Percentiles rank a stretch among this genome's conserved stretches.
Evolutionary conservation across 805 yeast genomes (phyloP).

Genomic region (Myxozyma kluyveri): DNA sequence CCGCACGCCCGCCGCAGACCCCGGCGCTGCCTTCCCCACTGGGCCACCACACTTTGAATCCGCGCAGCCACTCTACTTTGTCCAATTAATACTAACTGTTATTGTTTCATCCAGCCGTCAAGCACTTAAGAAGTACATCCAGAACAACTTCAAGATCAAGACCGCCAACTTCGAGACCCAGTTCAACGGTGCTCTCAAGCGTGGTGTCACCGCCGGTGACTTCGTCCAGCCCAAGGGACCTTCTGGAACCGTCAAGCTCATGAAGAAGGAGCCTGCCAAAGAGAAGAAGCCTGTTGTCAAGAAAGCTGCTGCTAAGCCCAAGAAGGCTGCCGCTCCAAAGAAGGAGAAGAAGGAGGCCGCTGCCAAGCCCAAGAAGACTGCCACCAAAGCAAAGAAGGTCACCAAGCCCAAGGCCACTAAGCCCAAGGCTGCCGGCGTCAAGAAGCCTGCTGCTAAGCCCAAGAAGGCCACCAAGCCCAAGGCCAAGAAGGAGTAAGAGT

Average conservation of each 20-base stretch:
- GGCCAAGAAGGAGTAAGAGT: too few species aligned
- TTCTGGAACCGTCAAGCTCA: slow-evolving; percentile 76
- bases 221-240: slow-evolving; percentile 87
- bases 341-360: slow-evolving; percentile 23
- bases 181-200: slow-evolving; percentile 73
- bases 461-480: slow-evolving; percentile 24
- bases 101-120: slow-evolving; percentile 63
- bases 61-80: slow-evolving; percentile 16
- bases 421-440: slow-evolving; percentile 21
- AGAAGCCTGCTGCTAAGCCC: slow-evolving; percentile 27
- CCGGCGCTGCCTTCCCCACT: neutral
- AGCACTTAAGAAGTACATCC: slow-evolving; percentile 80
- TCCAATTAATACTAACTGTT: neutral
- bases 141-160: slow-evolving; percentile 56
- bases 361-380: slow-evolving; percentile 21
- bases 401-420: slow-evolving; percentile 29
- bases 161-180: slow-evolving; percentile 68
- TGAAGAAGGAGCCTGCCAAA: slow-evolving; percentile 40
- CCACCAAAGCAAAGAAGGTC: slow-evolving; percentile 30
- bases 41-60: too few species aligned
- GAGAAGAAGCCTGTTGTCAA: slow-evolving; percentile 34
- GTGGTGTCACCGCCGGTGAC: slow-evolving; percentile 74
- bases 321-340: slow-evolving; percentile 28
- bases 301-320: slow-evolving; percentile 34
- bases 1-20: slow-evolving; percentile 1